phyloP scores from a whole-genome alignment of 2,329 filamentous ascomycete genomes.

The Colletotrichum lentis region DNA sequence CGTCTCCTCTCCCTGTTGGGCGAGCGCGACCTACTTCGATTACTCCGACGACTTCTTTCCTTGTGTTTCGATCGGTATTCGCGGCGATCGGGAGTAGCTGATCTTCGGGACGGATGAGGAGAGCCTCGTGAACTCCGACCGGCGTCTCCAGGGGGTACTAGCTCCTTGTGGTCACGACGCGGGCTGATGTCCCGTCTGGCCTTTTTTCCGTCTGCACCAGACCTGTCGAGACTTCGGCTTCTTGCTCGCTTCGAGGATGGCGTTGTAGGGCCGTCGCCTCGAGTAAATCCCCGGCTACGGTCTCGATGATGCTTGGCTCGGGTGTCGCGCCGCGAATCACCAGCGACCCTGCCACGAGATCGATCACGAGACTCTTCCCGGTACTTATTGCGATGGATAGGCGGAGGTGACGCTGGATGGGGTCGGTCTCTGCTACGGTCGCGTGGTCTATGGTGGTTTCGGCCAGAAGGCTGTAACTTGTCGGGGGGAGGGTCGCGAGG shows the following conservation, averaged over 20 bases:
- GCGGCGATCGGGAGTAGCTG: slow-evolving; percentile 25
- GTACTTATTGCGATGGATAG: slow-evolving; percentile 32
- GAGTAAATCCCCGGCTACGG: slow-evolving; percentile 30
- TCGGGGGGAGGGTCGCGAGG: slow-evolving; percentile 32
- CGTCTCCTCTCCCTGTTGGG: slow-evolving; percentile 22
- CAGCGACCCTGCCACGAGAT: slow-evolving; percentile 31
- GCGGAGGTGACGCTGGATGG: slow-evolving; percentile 43
- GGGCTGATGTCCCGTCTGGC: slow-evolving; percentile 32
- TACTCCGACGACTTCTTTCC: slow-evolving; percentile 25
- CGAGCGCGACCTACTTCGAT: slow-evolving; percentile 37
- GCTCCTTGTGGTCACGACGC: slow-evolving; percentile 33
- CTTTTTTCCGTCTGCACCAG: slow-evolving; percentile 24
- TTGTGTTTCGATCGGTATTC: slow-evolving; percentile 25
- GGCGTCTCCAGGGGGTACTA: slow-evolving; percentile 2
- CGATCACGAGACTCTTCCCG: slow-evolving; percentile 22
- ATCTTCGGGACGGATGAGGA: slow-evolving; percentile 26
- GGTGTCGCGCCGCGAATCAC: slow-evolving; percentile 34
- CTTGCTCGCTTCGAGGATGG: slow-evolving; percentile 33
- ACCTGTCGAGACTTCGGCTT: slow-evolving; percentile 30
- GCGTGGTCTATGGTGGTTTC: slow-evolving; percentile 28
- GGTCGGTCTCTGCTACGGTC: slow-evolving; percentile 42
- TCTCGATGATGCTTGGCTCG: slow-evolving; percentile 28
- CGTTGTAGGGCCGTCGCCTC: slow-evolving; percentile 31
- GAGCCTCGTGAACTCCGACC: slow-evolving; percentile 25
- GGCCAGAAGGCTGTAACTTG: slow-evolving; percentile 36